Percentiles rank a stretch among this genome's conserved stretches.
These are phyloP conservation scores for Magnusiomyces fungicola DNA, from an alignment of 1,139 yeast genomes.

Conservation along the genomic window DNA sequence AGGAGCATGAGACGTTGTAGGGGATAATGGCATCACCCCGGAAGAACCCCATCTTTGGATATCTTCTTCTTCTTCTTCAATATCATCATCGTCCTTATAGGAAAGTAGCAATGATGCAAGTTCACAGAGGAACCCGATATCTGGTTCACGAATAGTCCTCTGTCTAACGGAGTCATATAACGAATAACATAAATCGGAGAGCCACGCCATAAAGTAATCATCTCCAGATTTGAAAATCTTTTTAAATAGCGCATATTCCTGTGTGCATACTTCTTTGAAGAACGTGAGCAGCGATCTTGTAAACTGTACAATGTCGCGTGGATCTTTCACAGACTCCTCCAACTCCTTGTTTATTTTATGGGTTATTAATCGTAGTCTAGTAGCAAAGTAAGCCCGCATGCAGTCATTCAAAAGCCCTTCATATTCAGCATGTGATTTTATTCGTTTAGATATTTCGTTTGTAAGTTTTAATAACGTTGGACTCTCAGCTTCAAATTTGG, in stretches of 20 bases:
- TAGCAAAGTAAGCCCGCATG: slow-evolving; percentile 51
- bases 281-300: slow-evolving; percentile 23
- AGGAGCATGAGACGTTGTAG: neutral
- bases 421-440: slow-evolving; percentile 47
- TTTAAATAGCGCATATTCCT: slow-evolving; percentile 54
- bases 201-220: slow-evolving; percentile 47
- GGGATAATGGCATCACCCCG: neutral
- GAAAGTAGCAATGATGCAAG: slow-evolving; percentile 63
- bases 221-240: slow-evolving; percentile 41
- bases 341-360: slow-evolving; percentile 35
- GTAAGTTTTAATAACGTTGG: slow-evolving; percentile 41
- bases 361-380: slow-evolving; percentile 44
- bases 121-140: slow-evolving; percentile 64
- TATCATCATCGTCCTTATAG: slow-evolving; percentile 51
- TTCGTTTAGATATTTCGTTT: slow-evolving; percentile 45
- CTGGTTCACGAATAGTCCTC: slow-evolving; percentile 58
- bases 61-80: slow-evolving; percentile 24
- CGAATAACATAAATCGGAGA: slow-evolving; percentile 61
- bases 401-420: slow-evolving; percentile 64
- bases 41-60: neutral
- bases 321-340: slow-evolving; percentile 22
- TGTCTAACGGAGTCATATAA: slow-evolving; percentile 64
- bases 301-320: slow-evolving; percentile 25
- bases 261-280: slow-evolving; percentile 51
- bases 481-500: slow-evolving; percentile 48